phyloP scores from a whole-genome alignment of 768 basidiomycete genomes.

The Gloeopeniophorella convolvens region DNA sequence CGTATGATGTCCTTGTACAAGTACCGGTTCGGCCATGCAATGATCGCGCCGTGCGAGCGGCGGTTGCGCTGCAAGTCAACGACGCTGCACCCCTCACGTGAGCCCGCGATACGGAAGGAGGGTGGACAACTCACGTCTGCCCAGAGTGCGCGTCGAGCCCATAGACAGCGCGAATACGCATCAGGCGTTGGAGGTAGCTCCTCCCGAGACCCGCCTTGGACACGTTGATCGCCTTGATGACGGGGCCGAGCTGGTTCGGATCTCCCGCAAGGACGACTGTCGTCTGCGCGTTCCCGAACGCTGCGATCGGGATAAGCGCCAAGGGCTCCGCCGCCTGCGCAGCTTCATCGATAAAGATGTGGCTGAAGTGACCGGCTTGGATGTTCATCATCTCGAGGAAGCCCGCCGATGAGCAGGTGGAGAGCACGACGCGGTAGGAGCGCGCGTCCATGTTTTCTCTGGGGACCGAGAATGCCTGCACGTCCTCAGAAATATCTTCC shows the following conservation, averaged over 20 bases:
- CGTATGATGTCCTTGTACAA: constrained; percentile 34
- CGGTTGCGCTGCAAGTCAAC: constrained; percentile 17
- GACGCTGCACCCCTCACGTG: constrained; percentile 14
- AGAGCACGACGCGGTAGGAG: constrained; percentile 47
- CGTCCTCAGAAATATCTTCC: constrained; percentile 30
- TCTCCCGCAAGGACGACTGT: constrained; percentile 35
- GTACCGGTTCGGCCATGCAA: constrained; percentile 47
- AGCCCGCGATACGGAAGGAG: neutral
- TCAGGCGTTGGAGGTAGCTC: constrained; percentile 34
- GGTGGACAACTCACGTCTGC: constrained; percentile 28
- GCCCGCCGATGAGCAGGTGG: constrained; percentile 51
- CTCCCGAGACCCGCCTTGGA: constrained; percentile 24
- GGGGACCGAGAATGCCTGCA: constrained; percentile 33
- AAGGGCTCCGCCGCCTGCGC: constrained; percentile 60
- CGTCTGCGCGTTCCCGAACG: constrained; percentile 28
- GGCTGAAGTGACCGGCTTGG: constrained; percentile 46
- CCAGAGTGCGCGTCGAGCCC: constrained; percentile 21
- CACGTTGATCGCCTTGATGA: constrained; percentile 29
- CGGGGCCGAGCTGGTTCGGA: constrained; percentile 33
- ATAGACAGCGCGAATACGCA: constrained; percentile 28
- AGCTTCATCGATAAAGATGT: constrained; percentile 61
- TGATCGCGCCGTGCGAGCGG: constrained; percentile 33
- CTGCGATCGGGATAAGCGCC: constrained; percentile 38
- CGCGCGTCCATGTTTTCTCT: constrained; percentile 32
- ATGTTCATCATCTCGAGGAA: constrained; percentile 44